Evolutionary conservation across 805 yeast species (phyloP).

Genomic region (Nakazawaea pomicola): DNA sequence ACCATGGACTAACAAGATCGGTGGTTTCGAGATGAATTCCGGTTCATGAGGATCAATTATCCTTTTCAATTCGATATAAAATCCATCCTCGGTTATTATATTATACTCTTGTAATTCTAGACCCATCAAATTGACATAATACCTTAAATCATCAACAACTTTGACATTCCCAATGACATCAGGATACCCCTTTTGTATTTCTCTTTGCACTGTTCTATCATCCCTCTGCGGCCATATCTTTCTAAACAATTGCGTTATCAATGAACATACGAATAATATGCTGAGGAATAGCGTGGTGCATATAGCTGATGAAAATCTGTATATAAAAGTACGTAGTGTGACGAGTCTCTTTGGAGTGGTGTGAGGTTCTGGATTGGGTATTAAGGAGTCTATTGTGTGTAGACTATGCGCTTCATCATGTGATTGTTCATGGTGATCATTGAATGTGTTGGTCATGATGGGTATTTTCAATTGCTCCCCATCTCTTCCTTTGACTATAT

Average conservation of each 20-base stretch:
- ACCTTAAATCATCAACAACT: constrained; percentile 48
- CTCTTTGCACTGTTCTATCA: no score
- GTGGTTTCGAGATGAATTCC: constrained; percentile 32
- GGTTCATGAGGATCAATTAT: constrained; percentile 44
- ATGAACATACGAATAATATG: constrained; percentile 3
- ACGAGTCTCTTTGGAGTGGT: constrained; percentile 5
- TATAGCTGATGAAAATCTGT: constrained; percentile 6
- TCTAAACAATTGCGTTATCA: constrained; percentile 1
- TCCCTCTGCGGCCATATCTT: background rate
- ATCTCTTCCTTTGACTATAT: background rate
- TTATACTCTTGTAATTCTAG: constrained; percentile 54
- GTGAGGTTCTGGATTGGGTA: constrained; percentile 11
- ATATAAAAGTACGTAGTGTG: constrained; percentile 5
- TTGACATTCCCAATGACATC: constrained; percentile 4
- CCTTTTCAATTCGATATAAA: constrained; percentile 59
- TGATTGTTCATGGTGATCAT: background rate
- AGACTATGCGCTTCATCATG: constrained; percentile 4
- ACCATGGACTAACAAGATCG: constrained; percentile 81
- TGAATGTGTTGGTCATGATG: background rate
- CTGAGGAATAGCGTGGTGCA: constrained; percentile 8
- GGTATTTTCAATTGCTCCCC: background rate
- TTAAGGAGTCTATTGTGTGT: constrained; percentile 9
- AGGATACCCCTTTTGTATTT: no score
- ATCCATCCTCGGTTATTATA: constrained; percentile 77
- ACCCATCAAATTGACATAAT: constrained; percentile 62